A percentile compares a stretch with the other conserved stretches of the same genome.
These are phyloP conservation scores for Ormosia emarginata DNA, from an alignment of 306 rosid genomes.

Conservation along the genomic window DNA sequence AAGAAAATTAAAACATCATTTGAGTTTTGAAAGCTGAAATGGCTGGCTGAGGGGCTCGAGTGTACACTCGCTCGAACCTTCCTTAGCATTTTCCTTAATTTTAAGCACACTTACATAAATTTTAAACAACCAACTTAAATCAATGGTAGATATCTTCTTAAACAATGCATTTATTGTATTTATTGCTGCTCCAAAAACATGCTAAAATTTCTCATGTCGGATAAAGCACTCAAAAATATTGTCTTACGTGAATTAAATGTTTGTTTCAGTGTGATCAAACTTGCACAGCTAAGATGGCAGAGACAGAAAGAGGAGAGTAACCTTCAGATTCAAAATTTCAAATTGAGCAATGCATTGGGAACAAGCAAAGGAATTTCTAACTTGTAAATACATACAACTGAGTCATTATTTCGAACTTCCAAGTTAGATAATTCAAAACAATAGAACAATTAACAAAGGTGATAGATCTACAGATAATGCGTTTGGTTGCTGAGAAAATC, in stretches of 20 bases:
- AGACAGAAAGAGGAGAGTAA: neutral
- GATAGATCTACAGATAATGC: constrained; percentile 34
- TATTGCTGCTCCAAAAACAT: too few species aligned
- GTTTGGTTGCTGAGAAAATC: constrained; percentile 17
- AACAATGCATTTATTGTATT: too few species aligned
- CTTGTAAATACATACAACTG: neutral
- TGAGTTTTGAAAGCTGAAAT: too few species aligned
- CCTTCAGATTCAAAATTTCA: too few species aligned
- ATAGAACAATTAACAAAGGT: neutral
- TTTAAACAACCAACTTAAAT: too few species aligned
- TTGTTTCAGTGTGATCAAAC: neutral
- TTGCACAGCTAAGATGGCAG: neutral
- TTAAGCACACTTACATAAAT: too few species aligned
- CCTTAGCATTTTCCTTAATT: too few species aligned
- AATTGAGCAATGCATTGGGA: too few species aligned
- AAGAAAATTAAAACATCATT: too few species aligned
- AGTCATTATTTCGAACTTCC: constrained; percentile 1
- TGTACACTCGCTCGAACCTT: too few species aligned
- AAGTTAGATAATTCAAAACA: neutral
- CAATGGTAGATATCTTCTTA: too few species aligned
- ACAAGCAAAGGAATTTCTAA: neutral
- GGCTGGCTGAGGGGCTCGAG: too few species aligned
- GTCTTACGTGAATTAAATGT: neutral
- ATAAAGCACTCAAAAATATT: neutral
- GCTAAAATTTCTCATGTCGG: neutral